Evolutionary conservation across 2,329 filamentous ascomycete species (phyloP), one percentile per base, ranked within the genome.

Genomic region (Colletotrichum viniferum): DNA sequence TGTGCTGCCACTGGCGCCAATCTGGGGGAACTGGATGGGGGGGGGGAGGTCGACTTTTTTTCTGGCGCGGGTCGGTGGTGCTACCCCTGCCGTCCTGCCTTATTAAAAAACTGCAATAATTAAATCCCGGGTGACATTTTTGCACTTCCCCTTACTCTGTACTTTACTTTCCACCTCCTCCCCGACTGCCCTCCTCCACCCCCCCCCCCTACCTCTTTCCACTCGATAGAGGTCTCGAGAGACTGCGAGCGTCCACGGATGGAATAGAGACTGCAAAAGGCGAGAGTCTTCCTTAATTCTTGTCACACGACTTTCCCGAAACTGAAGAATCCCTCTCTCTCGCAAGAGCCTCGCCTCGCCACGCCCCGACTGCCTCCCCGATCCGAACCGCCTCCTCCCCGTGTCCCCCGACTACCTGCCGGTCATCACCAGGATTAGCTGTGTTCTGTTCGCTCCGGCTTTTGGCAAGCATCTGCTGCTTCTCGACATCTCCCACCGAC

Each of bases 51-150:
- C 36, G 48, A 48, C 52, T 74, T 69, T 70, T 70, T 76, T 77
- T 71, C 62, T 77, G 36, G 52, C 68, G 48, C 32, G 55, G 71
- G 62, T 34, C 38, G 58, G 73, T 62, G 68, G 73, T 76, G 68
- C 66, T 74, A 77, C 76, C 76, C 76, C 73, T 76, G 76, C 69
- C 76, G 36, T 52, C 55, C n/a, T 74, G 66, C 74, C 64, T 77
- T 68, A 77, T 58, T 74, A 77, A 76, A 66, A 76, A 70, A 74
- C 64, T 77, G 76, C 74, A 77, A 69, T 71, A 69, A 77, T 74
- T 69, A 68, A 74, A 75, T 75, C 65, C 69, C 58, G 61, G 58
- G 73, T 77, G 73, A 76, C 76, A 76, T 77, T 76, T 76, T 73
- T 69, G 43, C 65, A 63, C 73, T 77, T 73, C 76, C 76, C 76